A percentile compares a stretch with the other conserved stretches of the same genome.
These are phyloP conservation scores for Annona squamosa DNA, from an alignment of 164 flowering plant genomes.

Conservation along the genomic window DNA sequence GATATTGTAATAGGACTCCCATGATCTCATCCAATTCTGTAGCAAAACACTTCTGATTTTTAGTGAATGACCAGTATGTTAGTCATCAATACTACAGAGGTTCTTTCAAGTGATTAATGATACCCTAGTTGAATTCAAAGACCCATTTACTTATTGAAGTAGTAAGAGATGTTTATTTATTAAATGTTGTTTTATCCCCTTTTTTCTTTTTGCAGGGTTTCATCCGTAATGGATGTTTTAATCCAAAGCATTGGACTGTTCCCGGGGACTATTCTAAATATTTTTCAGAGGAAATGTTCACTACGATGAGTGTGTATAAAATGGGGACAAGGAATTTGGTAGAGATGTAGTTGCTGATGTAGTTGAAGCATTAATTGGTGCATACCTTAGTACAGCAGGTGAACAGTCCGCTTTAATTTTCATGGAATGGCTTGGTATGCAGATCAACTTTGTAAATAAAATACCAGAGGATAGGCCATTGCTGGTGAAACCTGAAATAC, in stretches of 20 bases:
- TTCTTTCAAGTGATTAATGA: no score
- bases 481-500: conserved; percentile 29
- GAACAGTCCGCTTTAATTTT: conserved; percentile 57
- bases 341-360: conserved; percentile 69
- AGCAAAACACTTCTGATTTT: no score
- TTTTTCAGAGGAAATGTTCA: conserved; percentile 21
- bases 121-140: no score
- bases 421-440: conserved; percentile 73
- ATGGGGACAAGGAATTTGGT: conserved; percentile 38
- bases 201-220: conserved; percentile 45
- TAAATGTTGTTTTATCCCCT: neutral
- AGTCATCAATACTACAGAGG: no score
- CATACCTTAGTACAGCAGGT: conserved; percentile 60
- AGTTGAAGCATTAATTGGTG: conserved; percentile 84
- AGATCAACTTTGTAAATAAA: conserved; percentile 31
- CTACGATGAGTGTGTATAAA: conserved; percentile 28
- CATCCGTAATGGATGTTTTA: conserved; percentile 52
- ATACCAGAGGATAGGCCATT: conserved; percentile 30
- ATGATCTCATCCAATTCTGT: no score
- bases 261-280: conserved; percentile 38
- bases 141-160: no score
- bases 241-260: conserved; percentile 56
- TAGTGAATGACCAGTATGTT: no score
- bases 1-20: no score
- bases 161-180: no score